Base-by-base conservation (phyloP, 2,329 filamentous ascomycete genomes). In the Ophiosphaerella korrae region DNA sequence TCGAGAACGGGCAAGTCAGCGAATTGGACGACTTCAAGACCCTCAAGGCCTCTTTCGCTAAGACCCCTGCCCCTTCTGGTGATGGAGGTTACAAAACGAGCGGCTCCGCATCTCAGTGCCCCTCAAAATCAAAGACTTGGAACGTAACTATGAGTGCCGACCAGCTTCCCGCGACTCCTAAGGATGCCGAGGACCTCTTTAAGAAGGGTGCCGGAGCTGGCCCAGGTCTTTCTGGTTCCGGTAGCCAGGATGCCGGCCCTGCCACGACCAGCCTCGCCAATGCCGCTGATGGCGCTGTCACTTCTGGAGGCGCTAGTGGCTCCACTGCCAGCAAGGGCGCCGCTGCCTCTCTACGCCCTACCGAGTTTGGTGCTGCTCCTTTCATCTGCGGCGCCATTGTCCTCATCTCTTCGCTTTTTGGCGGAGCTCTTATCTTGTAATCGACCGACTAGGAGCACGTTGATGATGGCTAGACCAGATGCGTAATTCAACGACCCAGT, bases 11-110 rank as follows among this genome's bases (percentile, higher is more conserved):
- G 70, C 75, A 74, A 24, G 82, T 89, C 51, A 77, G 77, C 29
- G 82, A 88, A 58, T 76, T 81, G 31, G 56, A 74, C 35, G 89
- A 93, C 67, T 96, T 87, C 75, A 72, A 76, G 40, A 76, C 78
- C 42, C 78, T 87, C 49, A 78, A 82, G 75, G 64, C 64, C 8
- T 80, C 81, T 29, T 79, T 82, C 62, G 55, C 70, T 1, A 76
- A 77, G 54, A 82, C 81, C 59, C 66, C 75, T 43, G 75, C 78
- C 66, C 84, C 84, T 38, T 53, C 58, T 23, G 84, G 82, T 40
- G 79, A 85, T 62, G 84, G 84, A 54, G 81, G 82, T 53, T 86
- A 84, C 77, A 83, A 84, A 73, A 62, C 75, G 44, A 78, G 74
- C 57, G 82, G 81, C 53, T 67, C 74, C 55, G 69, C 82, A 45